Evolutionary conservation across 306 rosid species (phyloP).

Genomic region (Ammopiptanthus mongolicus): DNA sequence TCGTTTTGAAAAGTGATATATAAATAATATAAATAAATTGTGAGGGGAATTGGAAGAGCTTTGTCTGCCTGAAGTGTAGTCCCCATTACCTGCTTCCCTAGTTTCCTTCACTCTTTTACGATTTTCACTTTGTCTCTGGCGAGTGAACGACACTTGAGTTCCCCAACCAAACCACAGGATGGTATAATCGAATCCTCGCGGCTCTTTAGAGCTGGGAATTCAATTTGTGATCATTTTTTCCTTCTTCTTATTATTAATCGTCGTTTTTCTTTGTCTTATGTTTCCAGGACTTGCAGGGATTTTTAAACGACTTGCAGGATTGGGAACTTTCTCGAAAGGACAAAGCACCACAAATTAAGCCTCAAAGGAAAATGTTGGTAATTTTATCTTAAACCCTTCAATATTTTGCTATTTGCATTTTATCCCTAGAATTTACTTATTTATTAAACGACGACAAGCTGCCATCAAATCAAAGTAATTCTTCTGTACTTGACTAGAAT

Average conservation of each 20-base stretch:
- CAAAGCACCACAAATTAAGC: constrained; percentile 42
- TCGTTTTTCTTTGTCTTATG: background rate
- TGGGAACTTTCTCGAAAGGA: constrained; percentile 83
- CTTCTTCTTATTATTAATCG: background rate
- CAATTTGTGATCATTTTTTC: background rate
- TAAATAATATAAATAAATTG: too few relatives aligned
- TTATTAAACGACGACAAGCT: background rate
- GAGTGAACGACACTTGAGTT: background rate
- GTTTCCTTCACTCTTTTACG: too few relatives aligned
- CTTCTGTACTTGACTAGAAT: background rate
- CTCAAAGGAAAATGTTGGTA: constrained; percentile 55
- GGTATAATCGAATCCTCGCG: background rate
- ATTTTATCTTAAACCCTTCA: constrained; percentile 8
- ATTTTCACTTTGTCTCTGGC: background rate
- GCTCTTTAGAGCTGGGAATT: background rate
- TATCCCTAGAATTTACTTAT: background rate
- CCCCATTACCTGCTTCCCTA: too few relatives aligned
- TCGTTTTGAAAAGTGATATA: background rate
- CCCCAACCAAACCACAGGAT: background rate
- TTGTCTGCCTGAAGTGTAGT: background rate
- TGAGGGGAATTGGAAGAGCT: background rate
- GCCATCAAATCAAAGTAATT: background rate
- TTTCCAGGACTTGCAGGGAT: constrained; percentile 85
- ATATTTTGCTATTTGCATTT: background rate
- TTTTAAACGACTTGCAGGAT: constrained; percentile 90